Evolutionary conservation across 2,329 filamentous ascomycete genomes (phyloP), one percentile per base, ranked within the genome.

Genomic region (Fusarium sororula): DNA sequence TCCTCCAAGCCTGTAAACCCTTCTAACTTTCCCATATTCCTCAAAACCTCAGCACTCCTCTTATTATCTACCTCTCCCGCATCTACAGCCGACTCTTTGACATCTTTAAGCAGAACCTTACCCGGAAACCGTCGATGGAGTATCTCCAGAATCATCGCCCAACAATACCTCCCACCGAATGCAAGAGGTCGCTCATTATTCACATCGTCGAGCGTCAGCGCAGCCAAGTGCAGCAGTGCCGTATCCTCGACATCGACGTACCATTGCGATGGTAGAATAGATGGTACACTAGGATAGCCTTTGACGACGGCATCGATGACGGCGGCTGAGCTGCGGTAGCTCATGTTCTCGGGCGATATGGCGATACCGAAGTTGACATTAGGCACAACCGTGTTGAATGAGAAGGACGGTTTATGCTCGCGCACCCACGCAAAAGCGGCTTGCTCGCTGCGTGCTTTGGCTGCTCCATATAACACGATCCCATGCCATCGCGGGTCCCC

Each of bases 71-170:
- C 51, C 14, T 54, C 51, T 28, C 35, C 35, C 13, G 35, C 14
- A 39, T 54, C 35, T 3, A 41, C 24, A 7, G 20, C 51, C 12
- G 24, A 28, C 14, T 55, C 24, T 10, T 28, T 5, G 0, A 55
- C 24, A n/a, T 17, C 7, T 7, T n/a, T 7, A 0, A 55, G 35
- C 7, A 41, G 1, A 41, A 55, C 20, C 24, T 41, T 41, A 0
- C 15, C 20, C 14, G 35, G 35, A 11, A 55, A 41, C 5, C 24
- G 35, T 7, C 35, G 51, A 55, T 55, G 35, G 10, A 55, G 51
- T 7, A 41, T 55, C 51, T 55, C 24, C 2, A 41, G 51, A 39
- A 55, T 14, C 14, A 18, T 14, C 7, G 24, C 14, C 51, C 51
- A 41, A 4, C 20, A 28, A n/a, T 55, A 55, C 7, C 35, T 41